Evolutionary conservation across 129 eudicot species (phyloP), one percentile per base, ranked within the genome.

Genomic region (Glebionis coronaria): DNA sequence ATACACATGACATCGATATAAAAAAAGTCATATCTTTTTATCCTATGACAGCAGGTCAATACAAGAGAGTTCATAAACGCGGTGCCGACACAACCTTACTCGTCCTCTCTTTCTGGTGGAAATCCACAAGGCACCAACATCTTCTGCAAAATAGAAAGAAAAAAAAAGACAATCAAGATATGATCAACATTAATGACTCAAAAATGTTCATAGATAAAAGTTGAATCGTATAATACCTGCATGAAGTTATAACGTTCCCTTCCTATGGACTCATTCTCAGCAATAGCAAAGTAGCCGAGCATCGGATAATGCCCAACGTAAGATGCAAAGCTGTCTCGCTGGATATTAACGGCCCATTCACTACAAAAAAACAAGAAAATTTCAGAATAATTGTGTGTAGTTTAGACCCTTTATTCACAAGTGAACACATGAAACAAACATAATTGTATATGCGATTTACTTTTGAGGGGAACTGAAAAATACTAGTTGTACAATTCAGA

Each of bases 81-180:
- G 11, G 9, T n/a, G 28, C 21, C 49, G 27, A 58, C 57, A 59
- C 49, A 25, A 55, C 55, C 79, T 85, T 68, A 88, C 5, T 92
- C 98, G 0, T 92, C 96, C 62, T 92, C 98, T 84, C 98, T 88
- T 83, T 92, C 98, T 4, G 98, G 98, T 9, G 95, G 98, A 75
- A 83, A 89, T 44, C 98, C 98, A 73, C 98, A 92, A 1, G 98
- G 98, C 80, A 84, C 77, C 64, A 92, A 67, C 96, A 92, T 92
- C 86, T 92, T 92, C 98, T 92, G 92, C 78, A 81, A 40, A 74
- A 47, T 0, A 40, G 51, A 7, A 21, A 12, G 61, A 10, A 21
- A 10, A 8, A 16, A 27, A 9, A 40, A 51, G n/a, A n/a, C n/a
- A 20, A 2, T n/a, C 29, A 31, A 4, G 12, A 19, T n/a, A 31